Evolutionary conservation across 305 asterid genomes (phyloP).

Genomic region (Fraxinus sp.): DNA sequence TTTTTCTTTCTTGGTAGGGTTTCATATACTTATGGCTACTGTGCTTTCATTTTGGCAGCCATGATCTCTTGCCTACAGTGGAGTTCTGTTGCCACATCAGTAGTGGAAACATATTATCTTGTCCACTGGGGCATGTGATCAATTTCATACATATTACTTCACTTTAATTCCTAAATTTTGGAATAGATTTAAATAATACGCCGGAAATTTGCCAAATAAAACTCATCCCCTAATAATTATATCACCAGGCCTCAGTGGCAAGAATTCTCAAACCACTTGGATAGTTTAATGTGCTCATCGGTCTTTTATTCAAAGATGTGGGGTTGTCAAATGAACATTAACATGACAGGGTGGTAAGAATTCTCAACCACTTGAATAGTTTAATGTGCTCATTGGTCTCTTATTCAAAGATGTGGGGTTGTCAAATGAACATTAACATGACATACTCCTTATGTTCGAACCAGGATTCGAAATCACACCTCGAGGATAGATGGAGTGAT

Average conservation of each 20-base stretch:
- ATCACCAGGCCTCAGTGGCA: neutral
- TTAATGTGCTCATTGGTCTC: too few species aligned
- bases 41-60: neutral
- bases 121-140: neutral
- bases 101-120: too few species aligned
- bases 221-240: neutral
- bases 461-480: neutral
- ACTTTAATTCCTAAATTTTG: neutral
- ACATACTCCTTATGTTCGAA: neutral
- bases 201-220: neutral
- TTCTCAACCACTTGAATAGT: too few species aligned
- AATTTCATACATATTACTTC: neutral
- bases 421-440: neutral
- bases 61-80: neutral
- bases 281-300: neutral
- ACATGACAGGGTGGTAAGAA: too few species aligned
- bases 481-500: neutral
- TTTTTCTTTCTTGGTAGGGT: neutral
- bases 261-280: neutral
- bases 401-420: neutral
- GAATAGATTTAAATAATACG: neutral
- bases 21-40: neutral
- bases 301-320: too few species aligned
- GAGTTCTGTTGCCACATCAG: neutral
- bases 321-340: neutral